phyloP scores from a whole-genome alignment of 495 filamentous ascomycete genomes.

The Talaromyces ruber region DNA sequence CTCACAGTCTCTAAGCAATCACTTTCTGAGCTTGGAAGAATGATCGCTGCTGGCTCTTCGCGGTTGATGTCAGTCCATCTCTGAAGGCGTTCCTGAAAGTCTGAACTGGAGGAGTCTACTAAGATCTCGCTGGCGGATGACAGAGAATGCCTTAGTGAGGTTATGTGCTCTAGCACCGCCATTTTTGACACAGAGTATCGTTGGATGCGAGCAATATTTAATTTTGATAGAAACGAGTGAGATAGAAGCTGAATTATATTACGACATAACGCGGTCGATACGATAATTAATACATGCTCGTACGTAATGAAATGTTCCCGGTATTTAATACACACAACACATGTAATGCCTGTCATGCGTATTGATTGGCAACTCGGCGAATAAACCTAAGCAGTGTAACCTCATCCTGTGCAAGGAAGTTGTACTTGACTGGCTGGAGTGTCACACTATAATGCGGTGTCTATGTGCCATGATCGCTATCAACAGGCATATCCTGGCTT shows the following conservation, averaged over 20 bases:
- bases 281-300: neutral
- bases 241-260: neutral
- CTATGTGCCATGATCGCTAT: too few relatives aligned
- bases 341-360: too few relatives aligned
- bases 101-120: neutral
- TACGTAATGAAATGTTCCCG: neutral
- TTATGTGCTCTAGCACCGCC: neutral
- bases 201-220: neutral
- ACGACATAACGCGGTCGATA: neutral
- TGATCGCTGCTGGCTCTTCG: conserved; percentile 13
- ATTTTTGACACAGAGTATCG: neutral
- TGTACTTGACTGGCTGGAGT: too few relatives aligned
- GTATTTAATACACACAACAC: too few relatives aligned
- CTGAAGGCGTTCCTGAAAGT: conserved; percentile 9
- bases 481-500: too few relatives aligned
- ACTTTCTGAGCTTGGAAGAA: conserved; percentile 12
- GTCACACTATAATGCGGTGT: too few relatives aligned
- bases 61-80: conserved; percentile 17
- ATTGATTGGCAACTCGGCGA: too few relatives aligned
- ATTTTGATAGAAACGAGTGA: neutral
- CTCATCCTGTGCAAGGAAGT: too few relatives aligned
- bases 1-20: conserved; percentile 6
- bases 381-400: too few relatives aligned
- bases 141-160: neutral
- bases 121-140: neutral